Percentiles rank a stretch among this genome's conserved stretches.
These are phyloP conservation scores for Nematocida sp. DNA, from an alignment of 371 early-diverging fungal species.

Conservation along the genomic window DNA sequence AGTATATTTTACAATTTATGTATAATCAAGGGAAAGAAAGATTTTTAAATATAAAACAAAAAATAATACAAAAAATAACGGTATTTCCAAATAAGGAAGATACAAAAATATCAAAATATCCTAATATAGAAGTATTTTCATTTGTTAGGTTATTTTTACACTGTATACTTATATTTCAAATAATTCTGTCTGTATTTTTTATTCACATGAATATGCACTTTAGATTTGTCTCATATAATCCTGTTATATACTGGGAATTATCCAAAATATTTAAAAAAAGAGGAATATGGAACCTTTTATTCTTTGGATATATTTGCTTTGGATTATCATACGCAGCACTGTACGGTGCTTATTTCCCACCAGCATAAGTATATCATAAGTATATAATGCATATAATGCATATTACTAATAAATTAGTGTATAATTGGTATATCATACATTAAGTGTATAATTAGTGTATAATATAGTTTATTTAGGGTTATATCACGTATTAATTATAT, in stretches of 20 bases:
- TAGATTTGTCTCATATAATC: slow-evolving; percentile 69
- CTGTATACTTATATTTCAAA: slow-evolving; percentile 59
- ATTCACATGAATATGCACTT: slow-evolving; percentile 69
- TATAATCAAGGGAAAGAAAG: neutral
- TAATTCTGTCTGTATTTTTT: slow-evolving; percentile 63
- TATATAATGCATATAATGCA: no score
- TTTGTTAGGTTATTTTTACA: slow-evolving; percentile 25
- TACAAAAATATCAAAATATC: neutral
- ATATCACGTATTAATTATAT: no score
- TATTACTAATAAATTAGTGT: no score
- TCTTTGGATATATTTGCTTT: slow-evolving; percentile 64
- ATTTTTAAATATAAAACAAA: neutral
- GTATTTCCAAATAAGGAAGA: neutral
- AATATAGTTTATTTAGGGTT: no score
- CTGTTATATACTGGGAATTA: slow-evolving; percentile 66
- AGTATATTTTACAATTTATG: neutral
- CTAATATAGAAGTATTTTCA: neutral
- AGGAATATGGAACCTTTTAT: slow-evolving; percentile 12
- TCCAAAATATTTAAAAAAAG: slow-evolving; percentile 31
- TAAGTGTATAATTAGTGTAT: no score
- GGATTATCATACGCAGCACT: slow-evolving; percentile 63
- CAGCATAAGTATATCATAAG: slow-evolving; percentile 43
- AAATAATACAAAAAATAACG: neutral
- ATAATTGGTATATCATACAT: no score
- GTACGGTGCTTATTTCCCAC: slow-evolving; percentile 68